phyloP scores from a whole-genome alignment of 2,329 filamentous ascomycete species.

The Sclerotinia minor region DNA sequence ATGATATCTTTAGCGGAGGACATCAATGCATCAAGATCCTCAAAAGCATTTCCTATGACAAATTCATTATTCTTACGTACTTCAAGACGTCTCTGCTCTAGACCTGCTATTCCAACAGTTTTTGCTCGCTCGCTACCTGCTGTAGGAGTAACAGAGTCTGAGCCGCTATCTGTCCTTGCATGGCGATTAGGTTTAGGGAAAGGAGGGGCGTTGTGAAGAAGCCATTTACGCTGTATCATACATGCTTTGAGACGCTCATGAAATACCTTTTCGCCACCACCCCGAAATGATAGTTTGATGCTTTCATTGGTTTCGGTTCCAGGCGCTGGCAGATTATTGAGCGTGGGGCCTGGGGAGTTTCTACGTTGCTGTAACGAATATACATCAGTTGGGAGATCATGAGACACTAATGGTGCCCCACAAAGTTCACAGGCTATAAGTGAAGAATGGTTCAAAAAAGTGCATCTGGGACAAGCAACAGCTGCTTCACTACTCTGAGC shows the following conservation, averaged over 20 bases:
- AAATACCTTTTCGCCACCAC: conserved; percentile 86
- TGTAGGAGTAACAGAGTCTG: conserved; percentile 39
- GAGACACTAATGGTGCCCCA: conserved; percentile 69
- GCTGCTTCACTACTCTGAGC: conserved; percentile 43
- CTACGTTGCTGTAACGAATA: conserved; percentile 52
- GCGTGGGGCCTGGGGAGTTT: conserved; percentile 76
- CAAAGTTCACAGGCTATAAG: conserved; percentile 88
- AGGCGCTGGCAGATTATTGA: conserved; percentile 44
- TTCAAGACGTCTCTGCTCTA: conserved; percentile 82
- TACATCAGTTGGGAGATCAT: conserved; percentile 46
- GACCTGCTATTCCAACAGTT: conserved; percentile 83
- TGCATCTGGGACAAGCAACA: conserved; percentile 80
- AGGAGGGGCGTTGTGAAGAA: conserved; percentile 85
- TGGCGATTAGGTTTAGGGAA: conserved; percentile 63
- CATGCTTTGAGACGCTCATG: conserved; percentile 84
- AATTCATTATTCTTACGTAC: conserved; percentile 89
- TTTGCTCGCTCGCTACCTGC: conserved; percentile 49
- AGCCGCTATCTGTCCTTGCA: conserved; percentile 44
- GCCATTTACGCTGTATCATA: conserved; percentile 92
- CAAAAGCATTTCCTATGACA: conserved; percentile 90
- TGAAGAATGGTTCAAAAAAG: conserved; percentile 90
- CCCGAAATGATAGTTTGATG: conserved; percentile 89
- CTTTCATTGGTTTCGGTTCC: conserved; percentile 64
- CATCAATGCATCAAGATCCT: conserved; percentile 95
- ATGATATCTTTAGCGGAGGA: conserved; percentile 96